A percentile compares a stretch with the other conserved stretches of the same genome.
phyloP scores from a whole-genome alignment of 2,329 filamentous ascomycete genomes.

The Exserohilum turcica region DNA sequence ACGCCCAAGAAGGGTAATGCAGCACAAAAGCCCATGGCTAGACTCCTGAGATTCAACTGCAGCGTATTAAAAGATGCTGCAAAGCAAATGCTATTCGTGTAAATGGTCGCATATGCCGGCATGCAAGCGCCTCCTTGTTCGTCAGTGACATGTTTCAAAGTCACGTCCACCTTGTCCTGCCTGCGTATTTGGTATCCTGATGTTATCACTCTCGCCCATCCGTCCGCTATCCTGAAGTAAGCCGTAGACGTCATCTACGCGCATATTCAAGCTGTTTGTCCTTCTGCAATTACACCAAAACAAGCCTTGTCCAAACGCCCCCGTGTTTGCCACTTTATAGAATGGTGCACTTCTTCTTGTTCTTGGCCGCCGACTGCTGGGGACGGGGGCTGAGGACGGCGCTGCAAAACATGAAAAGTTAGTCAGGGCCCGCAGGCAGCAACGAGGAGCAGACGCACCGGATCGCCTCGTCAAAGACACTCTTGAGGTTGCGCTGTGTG shows the following conservation, averaged over 20 bases:
- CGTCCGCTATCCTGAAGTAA: constrained; percentile 5
- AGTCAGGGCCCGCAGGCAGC: constrained; percentile 9
- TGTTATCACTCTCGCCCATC: constrained; percentile 6
- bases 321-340: constrained; percentile 27
- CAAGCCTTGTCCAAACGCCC: background rate
- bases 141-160: constrained; percentile 6
- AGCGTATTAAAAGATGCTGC: constrained; percentile 27
- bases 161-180: constrained; percentile 5
- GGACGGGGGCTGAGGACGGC: constrained; percentile 51
- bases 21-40: constrained; percentile 29
- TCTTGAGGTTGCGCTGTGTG: constrained; percentile 96
- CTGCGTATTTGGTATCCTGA: constrained; percentile 1
- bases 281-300: constrained; percentile 31
- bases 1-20: constrained; percentile 38
- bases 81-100: constrained; percentile 20
- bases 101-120: constrained; percentile 26
- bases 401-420: constrained; percentile 27
- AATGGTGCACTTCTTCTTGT: constrained; percentile 37
- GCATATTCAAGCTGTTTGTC: constrained; percentile 31
- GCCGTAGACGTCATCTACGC: constrained; percentile 16
- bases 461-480: constrained; percentile 97
- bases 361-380: constrained; percentile 30
- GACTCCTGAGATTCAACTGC: constrained; percentile 24
- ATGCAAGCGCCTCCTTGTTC: background rate
- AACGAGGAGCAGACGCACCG: constrained; percentile 65